Percentiles rank a stretch among this genome's conserved stretches.
Evolutionary conservation across 345 rosid species (phyloP).

Genomic region (Leavenworthia alabamica): DNA sequence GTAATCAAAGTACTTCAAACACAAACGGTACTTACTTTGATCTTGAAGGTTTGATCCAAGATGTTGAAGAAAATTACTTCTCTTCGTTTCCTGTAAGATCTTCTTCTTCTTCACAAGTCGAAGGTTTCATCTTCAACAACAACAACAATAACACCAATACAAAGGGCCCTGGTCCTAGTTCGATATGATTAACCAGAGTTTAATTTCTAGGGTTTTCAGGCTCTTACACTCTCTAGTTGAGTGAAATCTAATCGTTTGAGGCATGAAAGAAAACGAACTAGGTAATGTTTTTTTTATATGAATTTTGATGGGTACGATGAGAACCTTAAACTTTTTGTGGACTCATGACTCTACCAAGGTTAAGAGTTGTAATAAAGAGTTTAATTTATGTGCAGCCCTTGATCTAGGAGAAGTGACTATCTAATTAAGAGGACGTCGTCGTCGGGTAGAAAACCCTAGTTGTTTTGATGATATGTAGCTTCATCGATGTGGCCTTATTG

Average conservation of each 20-base stretch:
- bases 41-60: slow-evolving; percentile 36
- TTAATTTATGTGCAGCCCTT: slow-evolving; percentile 22
- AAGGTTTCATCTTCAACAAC: slow-evolving; percentile 22
- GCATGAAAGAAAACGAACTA: neutral
- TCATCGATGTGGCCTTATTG: neutral
- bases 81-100: slow-evolving; percentile 29
- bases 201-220: slow-evolving; percentile 7
- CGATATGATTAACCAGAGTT: neutral
- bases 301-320: slow-evolving; percentile 4
- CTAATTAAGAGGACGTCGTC: slow-evolving; percentile 3
- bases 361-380: slow-evolving; percentile 4
- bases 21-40: slow-evolving; percentile 34
- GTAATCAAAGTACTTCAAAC: slow-evolving; percentile 25
- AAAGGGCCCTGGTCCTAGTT: slow-evolving; percentile 20
- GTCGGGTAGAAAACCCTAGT: slow-evolving; percentile 6
- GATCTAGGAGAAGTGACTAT: slow-evolving; percentile 21
- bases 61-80: slow-evolving; percentile 31
- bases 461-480: slow-evolving; percentile 23
- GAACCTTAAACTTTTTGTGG: slow-evolving; percentile 8
- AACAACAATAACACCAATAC: slow-evolving; percentile 17
- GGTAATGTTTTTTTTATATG: neutral
- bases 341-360: slow-evolving; percentile 12
- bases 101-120: slow-evolving; percentile 24
- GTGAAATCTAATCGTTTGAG: slow-evolving; percentile 4
- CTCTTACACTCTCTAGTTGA: neutral